These are phyloP conservation scores for Termitomyces sp. DNA, from an alignment of 768 basidiomycete genomes.

Conservation along the genomic window DNA sequence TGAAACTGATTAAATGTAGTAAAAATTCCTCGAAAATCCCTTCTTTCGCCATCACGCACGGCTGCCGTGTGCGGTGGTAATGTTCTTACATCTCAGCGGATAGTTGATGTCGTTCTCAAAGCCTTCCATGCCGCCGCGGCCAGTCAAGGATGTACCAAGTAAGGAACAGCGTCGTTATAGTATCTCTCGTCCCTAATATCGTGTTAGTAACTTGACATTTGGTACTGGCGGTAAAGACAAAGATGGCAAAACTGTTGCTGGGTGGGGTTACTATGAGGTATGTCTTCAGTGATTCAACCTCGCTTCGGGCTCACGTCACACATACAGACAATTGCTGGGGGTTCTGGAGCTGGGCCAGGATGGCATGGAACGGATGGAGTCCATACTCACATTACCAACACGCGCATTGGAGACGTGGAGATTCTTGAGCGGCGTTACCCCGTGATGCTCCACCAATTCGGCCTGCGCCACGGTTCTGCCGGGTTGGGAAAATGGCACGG, in stretches of 20 bases:
- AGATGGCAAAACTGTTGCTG: conserved; percentile 66
- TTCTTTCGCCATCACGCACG: conserved; percentile 77
- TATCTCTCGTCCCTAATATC: conserved; percentile 5
- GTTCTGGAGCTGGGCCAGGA: conserved; percentile 81
- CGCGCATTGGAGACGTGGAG: conserved; percentile 90
- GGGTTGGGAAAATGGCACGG: conserved; percentile 71
- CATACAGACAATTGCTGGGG: conserved; percentile 89
- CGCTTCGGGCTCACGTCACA: background rate
- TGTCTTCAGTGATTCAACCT: conserved; percentile 5
- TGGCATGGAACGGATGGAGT: conserved; percentile 95
- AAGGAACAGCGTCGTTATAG: conserved; percentile 19
- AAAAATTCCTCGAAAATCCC: conserved; percentile 69
- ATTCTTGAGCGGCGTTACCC: conserved; percentile 93
- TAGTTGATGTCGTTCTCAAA: conserved; percentile 89
- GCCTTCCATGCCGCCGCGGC: conserved; percentile 91
- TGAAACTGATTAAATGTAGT: conserved; percentile 37
- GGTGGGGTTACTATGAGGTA: conserved; percentile 91
- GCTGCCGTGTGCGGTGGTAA: conserved; percentile 94
- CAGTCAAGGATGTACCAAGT: conserved; percentile 94
- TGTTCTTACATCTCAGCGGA: conserved; percentile 86
- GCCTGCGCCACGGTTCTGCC: conserved; percentile 61
- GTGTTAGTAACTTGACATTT: conserved; percentile 75
- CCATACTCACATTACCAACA: conserved; percentile 92
- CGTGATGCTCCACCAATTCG: conserved; percentile 82
- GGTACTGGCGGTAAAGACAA: conserved; percentile 84